Base-by-base conservation (phyloP, 2,329 filamentous ascomycete species). In the Epichloe uncinata region DNA sequence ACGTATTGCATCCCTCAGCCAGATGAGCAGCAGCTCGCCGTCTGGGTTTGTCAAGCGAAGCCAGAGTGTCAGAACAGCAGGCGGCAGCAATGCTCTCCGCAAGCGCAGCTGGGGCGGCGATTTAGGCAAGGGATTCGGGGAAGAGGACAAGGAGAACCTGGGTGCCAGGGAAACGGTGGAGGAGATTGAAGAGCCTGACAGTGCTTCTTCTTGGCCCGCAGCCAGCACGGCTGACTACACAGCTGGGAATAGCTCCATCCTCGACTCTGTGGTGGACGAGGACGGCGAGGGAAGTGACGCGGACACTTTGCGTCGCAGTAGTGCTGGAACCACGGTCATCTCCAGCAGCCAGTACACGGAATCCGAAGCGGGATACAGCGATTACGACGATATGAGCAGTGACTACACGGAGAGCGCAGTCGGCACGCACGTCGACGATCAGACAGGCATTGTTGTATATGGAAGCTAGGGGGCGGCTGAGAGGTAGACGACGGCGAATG, bases 1-100 rank as follows among this genome's bases (percentile, higher is more conserved):
- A 40, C 82, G 93, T 45, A 96, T 97, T 60, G 78, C 94, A 52
- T 95, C 88, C 46, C 78, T 97, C 36, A 94, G 85, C 63, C 87
- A 96, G 67, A 94, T 97, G 58, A 87, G 81, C 49, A 82, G 84
- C 63, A 91, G 93, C 60, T 73, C 79, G 35, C 72, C 81, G 5
- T 69, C 68, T 7, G 76, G 78, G 18, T 80, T 78, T 44, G 73
- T 95, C 56, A 84, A 84, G 69, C 77, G 86, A 53, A 90, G 84
- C 63, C 84, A 90, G 63, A 89, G 85, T 51, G 84, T 88, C 56
- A 82, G 85, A 58, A 79, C 79, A 20, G 74, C 80, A 30, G 70
- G 68, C 4, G 61, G 56, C 20, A 72, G 73, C n/a, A 72, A 73
- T 26, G 69, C 70, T 0, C 63, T 78, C 44, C 75, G 85, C 45